Percentiles rank a stretch among this genome's conserved stretches.
Conservation (phyloP, 1,284 basidiomycete species). For the Rhodotorula sp. region DNA sequence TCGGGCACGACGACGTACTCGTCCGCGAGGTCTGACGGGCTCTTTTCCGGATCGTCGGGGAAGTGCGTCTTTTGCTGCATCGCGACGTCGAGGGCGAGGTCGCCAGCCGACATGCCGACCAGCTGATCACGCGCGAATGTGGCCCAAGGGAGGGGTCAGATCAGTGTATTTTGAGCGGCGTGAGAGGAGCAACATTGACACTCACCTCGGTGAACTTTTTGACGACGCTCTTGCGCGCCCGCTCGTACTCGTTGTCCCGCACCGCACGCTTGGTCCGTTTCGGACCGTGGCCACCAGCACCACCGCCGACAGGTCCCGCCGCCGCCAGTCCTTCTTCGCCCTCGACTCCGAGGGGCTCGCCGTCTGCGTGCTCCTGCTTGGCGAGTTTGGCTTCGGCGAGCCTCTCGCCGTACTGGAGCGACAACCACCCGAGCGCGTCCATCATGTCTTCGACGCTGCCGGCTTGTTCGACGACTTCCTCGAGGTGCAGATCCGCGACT, state of each 20-base stretch:
- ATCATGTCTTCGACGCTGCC: slow-evolving; percentile 77
- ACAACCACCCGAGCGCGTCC: slow-evolving; percentile 88
- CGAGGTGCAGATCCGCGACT: slow-evolving; percentile 57
- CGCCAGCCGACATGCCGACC: slow-evolving; percentile 61
- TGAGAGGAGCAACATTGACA: neutral
- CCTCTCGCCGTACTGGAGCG: slow-evolving; percentile 66
- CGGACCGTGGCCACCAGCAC: slow-evolving; percentile 53
- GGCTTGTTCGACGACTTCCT: slow-evolving; percentile 57
- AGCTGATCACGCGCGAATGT: slow-evolving; percentile 17
- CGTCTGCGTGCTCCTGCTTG: slow-evolving; percentile 53
- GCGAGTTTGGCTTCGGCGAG: slow-evolving; percentile 65
- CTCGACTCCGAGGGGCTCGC: slow-evolving; percentile 64
- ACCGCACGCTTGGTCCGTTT: slow-evolving; percentile 67
- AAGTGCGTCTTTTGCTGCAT: slow-evolving; percentile 61
- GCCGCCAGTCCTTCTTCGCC: slow-evolving; percentile 72
- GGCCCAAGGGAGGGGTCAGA: too few relatives aligned
- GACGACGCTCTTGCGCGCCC: slow-evolving; percentile 74
- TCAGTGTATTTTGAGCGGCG: neutral
- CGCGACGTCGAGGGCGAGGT: slow-evolving; percentile 76
- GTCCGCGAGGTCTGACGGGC: slow-evolving; percentile 47
- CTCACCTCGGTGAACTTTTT: slow-evolving; percentile 71
- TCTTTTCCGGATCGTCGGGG: slow-evolving; percentile 57
- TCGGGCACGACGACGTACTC: slow-evolving; percentile 46
- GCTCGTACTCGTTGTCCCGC: slow-evolving; percentile 79
- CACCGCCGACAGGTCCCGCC: slow-evolving; percentile 53